These are phyloP conservation scores for Botryotinia globosa DNA, from an alignment of 2,329 filamentous ascomycete species.

Conservation along the genomic window DNA sequence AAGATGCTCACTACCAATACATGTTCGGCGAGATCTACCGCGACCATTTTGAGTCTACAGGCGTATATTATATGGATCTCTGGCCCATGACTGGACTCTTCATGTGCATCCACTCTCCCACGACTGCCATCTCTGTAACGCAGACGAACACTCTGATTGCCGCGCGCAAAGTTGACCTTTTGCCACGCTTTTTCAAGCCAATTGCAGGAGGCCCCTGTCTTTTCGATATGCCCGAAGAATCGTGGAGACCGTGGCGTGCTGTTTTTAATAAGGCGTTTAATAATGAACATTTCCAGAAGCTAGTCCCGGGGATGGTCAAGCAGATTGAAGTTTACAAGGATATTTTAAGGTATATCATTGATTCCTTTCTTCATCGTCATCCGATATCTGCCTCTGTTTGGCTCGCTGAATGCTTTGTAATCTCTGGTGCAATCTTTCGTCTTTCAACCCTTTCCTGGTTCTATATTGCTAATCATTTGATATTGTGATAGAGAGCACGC, in stretches of 20 bases:
- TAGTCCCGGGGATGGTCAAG: conserved; percentile 22
- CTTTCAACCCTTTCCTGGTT: not conserved
- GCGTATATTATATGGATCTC: conserved; percentile 30
- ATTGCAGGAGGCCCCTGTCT: conserved; percentile 23
- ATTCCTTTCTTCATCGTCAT: not conserved
- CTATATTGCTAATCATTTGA: not conserved
- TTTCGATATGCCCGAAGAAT: conserved; percentile 26
- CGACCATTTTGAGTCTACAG: conserved; percentile 24
- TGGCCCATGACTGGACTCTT: conserved; percentile 29
- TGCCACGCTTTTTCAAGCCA: conserved; percentile 24
- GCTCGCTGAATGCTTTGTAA: not conserved
- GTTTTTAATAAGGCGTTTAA: conserved; percentile 32
- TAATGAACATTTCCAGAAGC: conserved; percentile 18
- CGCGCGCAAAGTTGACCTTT: conserved; percentile 20
- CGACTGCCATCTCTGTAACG: conserved; percentile 25
- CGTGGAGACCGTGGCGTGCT: conserved; percentile 30
- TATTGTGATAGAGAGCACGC: conserved; percentile 22
- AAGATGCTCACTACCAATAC: conserved; percentile 25
- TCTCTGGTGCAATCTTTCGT: not conserved
- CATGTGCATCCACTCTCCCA: conserved; percentile 24
- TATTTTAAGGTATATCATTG: conserved; percentile 11
- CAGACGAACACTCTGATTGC: conserved; percentile 25
- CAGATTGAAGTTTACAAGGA: conserved; percentile 20
- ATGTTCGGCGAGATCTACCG: conserved; percentile 23
- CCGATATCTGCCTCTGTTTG: not conserved